Percentiles rank a stretch among this genome's conserved stretches.
Evolutionary conservation across 2,329 filamentous ascomycete genomes (phyloP).

Genomic region (Colletotrichum limetticola): DNA sequence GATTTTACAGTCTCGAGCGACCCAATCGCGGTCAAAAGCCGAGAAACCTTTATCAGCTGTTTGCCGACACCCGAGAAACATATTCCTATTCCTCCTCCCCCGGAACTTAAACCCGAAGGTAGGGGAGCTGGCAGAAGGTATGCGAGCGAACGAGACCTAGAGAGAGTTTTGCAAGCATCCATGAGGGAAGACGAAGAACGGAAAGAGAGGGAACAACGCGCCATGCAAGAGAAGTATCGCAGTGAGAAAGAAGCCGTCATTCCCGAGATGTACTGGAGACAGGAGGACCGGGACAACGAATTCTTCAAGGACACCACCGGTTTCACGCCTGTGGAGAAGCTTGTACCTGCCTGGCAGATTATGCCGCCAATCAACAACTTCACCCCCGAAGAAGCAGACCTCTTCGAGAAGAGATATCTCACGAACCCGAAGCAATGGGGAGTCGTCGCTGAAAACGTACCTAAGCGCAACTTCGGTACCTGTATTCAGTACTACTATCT

Average conservation of each 20-base stretch:
- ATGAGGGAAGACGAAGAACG: slow-evolving; percentile 77
- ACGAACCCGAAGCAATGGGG: slow-evolving; percentile 87
- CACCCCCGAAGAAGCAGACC: slow-evolving; percentile 73
- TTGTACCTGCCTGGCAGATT: slow-evolving; percentile 77
- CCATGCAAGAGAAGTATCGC: slow-evolving; percentile 76
- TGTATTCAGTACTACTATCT: slow-evolving; percentile 90
- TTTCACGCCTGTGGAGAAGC: slow-evolving; percentile 70
- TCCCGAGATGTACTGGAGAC: slow-evolving; percentile 74
- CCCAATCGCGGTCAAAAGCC: slow-evolving; percentile 63
- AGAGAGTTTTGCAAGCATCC: slow-evolving; percentile 78
- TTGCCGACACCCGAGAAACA: slow-evolving; percentile 33
- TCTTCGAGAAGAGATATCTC: slow-evolving; percentile 80
- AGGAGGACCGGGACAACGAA: slow-evolving; percentile 66
- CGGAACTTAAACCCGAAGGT: slow-evolving; percentile 68
- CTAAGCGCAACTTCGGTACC: slow-evolving; percentile 77
- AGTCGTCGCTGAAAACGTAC: slow-evolving; percentile 75
- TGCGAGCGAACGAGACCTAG: slow-evolving; percentile 78
- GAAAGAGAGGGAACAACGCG: slow-evolving; percentile 72
- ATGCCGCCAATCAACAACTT: slow-evolving; percentile 81
- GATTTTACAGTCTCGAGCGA: slow-evolving; percentile 67
- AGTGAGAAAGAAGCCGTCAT: slow-evolving; percentile 82
- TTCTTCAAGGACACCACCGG: slow-evolving; percentile 75
- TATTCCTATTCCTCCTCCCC: slow-evolving; percentile 41
- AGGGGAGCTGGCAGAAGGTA: slow-evolving; percentile 66
- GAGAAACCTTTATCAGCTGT: slow-evolving; percentile 58